Conservation (phyloP, 495 filamentous ascomycete species). For the Amorphotheca resinae region DNA sequence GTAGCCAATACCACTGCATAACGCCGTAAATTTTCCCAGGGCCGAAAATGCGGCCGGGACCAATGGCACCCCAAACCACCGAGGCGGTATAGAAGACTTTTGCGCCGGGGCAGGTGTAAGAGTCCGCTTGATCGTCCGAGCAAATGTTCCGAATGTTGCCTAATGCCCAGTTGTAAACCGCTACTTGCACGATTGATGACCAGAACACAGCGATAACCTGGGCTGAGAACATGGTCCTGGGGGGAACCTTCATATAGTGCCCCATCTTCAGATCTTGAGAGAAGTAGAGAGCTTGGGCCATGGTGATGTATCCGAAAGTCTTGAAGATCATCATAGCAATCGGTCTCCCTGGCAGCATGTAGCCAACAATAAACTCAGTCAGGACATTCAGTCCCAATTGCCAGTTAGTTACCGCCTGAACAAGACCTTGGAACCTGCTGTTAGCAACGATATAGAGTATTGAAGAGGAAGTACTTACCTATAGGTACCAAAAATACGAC, state of each 20-base stretch:
- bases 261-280: conserved; percentile 43
- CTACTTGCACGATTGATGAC: conserved; percentile 46
- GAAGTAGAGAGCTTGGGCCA: conserved; percentile 43
- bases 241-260: conserved; percentile 60
- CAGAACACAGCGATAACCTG: conserved; percentile 44
- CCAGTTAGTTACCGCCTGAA: too few relatives aligned
- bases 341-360: conserved; percentile 47
- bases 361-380: conserved; percentile 51
- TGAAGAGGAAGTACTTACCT: too few relatives aligned
- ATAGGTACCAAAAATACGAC: too few relatives aligned
- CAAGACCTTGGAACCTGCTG: too few relatives aligned
- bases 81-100: conserved; percentile 47
- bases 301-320: conserved; percentile 45
- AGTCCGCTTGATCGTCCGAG: conserved; percentile 36
- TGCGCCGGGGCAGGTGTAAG: conserved; percentile 49
- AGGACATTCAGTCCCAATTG: conserved; percentile 53
- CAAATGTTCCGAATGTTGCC: conserved; percentile 47
- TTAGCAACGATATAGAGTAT: too few relatives aligned
- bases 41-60: conserved; percentile 51
- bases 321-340: conserved; percentile 50
- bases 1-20: conserved; percentile 50
- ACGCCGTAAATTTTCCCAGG: conserved; percentile 51
- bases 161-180: conserved; percentile 52
- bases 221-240: conserved; percentile 42
- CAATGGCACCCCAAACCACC: conserved; percentile 57